Evolutionary conservation across 108 stramenopile genomes (phyloP), one percentile per base, ranked within the genome.

Genomic region (Skeletonema grethae): DNA sequence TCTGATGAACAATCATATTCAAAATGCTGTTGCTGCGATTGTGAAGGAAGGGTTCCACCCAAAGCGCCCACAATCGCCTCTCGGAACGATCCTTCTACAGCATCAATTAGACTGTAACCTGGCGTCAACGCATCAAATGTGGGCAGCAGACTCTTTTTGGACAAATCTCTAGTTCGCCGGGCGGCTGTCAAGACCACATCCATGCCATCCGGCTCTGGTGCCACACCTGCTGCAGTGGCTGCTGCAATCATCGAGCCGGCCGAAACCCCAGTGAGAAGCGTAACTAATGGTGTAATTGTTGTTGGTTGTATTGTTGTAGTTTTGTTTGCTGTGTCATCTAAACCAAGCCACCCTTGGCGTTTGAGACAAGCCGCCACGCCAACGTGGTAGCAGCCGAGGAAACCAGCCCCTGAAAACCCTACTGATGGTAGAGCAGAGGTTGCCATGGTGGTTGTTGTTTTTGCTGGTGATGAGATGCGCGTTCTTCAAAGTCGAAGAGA

Each of bases 21-120:
- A 11, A 32, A 34, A 3, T 22, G 15, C 9, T 25, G 57, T n/a
- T 67, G n/a, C 18, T 35, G 25, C n/a, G n/a, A 58, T n/a, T 67
- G n/a, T 4, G 31, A 62, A 31, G 67, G 48, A 13, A 69, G 9
- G 1, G 53, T 56, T 11, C 84, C 84, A 25, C 84, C 84, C 39
- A 85, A 34, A 24, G 79, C 82, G 1, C 70, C 56, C 16, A 63
- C 71, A 35, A 85, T 65, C 20, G 77, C 56, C 24, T 60, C 20
- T 28, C 57, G 62, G 30, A 88, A 77, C 1, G 67, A 60, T 25
- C 76, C 66, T 59, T 85, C 84, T 32, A 88, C 80, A 13, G 78
- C 70, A 83, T 90, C 89, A 18, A 90, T 73, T 16, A 90, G 71
- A 39, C 87, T 88, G 56, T 85, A 88, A 2, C 87, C 86, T 29